These are phyloP conservation scores for Stagonosporopsis tanaceti DNA, from an alignment of 2,329 filamentous ascomycete genomes.

Conservation along the genomic window DNA sequence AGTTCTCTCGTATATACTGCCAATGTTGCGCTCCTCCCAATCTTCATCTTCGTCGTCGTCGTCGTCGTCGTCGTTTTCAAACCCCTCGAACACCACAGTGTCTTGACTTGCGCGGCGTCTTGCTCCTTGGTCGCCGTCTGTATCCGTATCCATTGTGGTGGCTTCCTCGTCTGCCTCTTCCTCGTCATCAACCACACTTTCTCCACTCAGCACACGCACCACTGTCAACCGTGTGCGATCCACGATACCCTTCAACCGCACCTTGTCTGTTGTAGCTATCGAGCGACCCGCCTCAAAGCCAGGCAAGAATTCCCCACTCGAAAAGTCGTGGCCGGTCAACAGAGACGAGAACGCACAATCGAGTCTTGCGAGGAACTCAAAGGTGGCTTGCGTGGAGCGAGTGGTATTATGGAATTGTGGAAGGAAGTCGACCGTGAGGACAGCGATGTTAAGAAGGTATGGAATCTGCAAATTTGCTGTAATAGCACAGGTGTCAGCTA, in stretches of 20 bases:
- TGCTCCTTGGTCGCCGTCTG: slow-evolving; percentile 26
- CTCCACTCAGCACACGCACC: slow-evolving; percentile 70
- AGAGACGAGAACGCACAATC: slow-evolving; percentile 85
- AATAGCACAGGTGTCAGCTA: slow-evolving; percentile 5
- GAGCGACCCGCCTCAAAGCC: slow-evolving; percentile 70
- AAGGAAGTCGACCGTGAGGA: slow-evolving; percentile 75
- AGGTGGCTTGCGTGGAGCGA: slow-evolving; percentile 69
- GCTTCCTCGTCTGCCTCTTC: slow-evolving; percentile 28
- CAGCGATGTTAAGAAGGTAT: slow-evolving; percentile 80
- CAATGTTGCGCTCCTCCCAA: slow-evolving; percentile 49
- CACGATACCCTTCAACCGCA: slow-evolving; percentile 82
- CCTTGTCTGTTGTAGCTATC: slow-evolving; percentile 86
- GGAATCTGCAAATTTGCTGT: slow-evolving; percentile 81
- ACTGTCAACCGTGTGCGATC: slow-evolving; percentile 77
- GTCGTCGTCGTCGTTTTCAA: slow-evolving; percentile 54
- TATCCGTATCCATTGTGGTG: slow-evolving; percentile 42
- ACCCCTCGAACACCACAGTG: slow-evolving; percentile 41
- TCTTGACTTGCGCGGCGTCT: slow-evolving; percentile 30
- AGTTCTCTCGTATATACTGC: slow-evolving; percentile 80
- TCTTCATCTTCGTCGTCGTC: slow-evolving; percentile 54
- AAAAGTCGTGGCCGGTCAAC: slow-evolving; percentile 70
- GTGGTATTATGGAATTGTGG: slow-evolving; percentile 74
- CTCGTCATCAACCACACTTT: slow-evolving; percentile 53
- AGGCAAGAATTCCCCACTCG: slow-evolving; percentile 70
- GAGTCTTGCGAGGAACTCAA: slow-evolving; percentile 76